These are phyloP conservation scores for Chara braunii DNA, from an alignment of 139 green algal species.

Conservation along the genomic window DNA sequence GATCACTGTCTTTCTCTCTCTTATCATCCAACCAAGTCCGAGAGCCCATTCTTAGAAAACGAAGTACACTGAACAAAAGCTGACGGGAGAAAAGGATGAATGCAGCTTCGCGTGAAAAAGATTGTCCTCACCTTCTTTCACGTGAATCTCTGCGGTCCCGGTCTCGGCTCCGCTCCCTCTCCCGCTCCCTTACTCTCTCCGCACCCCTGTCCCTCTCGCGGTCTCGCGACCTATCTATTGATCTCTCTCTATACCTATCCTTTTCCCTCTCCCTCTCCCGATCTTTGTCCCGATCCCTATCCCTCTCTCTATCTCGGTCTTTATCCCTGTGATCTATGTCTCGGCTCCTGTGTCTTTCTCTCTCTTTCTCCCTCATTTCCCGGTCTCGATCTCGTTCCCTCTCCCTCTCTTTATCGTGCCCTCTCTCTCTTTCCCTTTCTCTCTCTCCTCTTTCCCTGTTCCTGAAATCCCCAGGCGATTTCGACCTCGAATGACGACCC, in stretches of 20 bases:
- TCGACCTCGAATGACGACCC: no score
- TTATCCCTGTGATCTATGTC: conserved; percentile 15
- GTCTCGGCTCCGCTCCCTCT: no score
- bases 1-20: no score
- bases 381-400: conserved; percentile 24
- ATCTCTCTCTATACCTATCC: conserved; percentile 10
- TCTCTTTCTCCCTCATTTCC: conserved; percentile 18
- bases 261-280: not conserved
- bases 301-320: conserved; percentile 16
- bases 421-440: conserved; percentile 2
- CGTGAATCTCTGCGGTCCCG: no score
- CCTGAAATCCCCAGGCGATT: no score
- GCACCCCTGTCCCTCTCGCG: conserved; percentile 1
- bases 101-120: no score
- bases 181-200: conserved; percentile 26
- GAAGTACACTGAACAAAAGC: no score
- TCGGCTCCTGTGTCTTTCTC: no score
- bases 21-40: no score
- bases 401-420: not conserved
- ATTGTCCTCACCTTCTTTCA: no score
- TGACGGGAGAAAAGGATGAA: no score
- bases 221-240: conserved; percentile 15
- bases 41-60: no score
- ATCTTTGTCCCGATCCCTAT: conserved; percentile 3
- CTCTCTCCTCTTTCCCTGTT: conserved; percentile 13